Conservation (phyloP, 257 asterid genomes). For the Lantana camara region DNA sequence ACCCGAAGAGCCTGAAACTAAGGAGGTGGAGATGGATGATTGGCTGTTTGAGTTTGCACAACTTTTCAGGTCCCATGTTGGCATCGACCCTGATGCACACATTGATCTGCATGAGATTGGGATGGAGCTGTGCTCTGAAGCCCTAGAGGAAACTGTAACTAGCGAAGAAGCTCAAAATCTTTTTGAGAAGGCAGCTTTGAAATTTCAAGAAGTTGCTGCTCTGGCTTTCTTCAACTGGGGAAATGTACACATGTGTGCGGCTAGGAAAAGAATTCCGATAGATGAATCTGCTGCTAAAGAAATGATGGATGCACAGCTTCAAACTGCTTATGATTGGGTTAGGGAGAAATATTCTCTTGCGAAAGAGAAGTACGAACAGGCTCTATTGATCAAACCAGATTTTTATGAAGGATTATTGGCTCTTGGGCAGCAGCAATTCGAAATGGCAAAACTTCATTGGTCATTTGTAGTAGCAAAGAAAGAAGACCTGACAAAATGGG, state of each 20-base stretch:
- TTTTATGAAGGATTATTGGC: slow-evolving; percentile 67
- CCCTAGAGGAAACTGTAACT: slow-evolving; percentile 65
- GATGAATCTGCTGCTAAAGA: slow-evolving; percentile 62
- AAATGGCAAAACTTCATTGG: slow-evolving; percentile 79
- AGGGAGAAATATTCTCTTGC: slow-evolving; percentile 62
- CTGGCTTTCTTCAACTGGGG: slow-evolving; percentile 77
- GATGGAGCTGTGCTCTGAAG: slow-evolving; percentile 74
- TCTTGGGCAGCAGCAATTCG: slow-evolving; percentile 71
- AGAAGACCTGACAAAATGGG: slow-evolving; percentile 55
- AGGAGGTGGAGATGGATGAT: slow-evolving; percentile 76
- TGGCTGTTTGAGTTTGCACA: slow-evolving; percentile 79
- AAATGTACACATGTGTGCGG: slow-evolving; percentile 73
- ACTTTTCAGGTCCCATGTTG: slow-evolving; percentile 64
- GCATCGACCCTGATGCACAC: slow-evolving; percentile 71
- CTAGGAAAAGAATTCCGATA: slow-evolving; percentile 66
- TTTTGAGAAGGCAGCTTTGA: slow-evolving; percentile 58
- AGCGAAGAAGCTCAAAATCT: slow-evolving; percentile 68
- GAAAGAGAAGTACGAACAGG: slow-evolving; percentile 60
- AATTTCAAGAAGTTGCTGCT: slow-evolving; percentile 69
- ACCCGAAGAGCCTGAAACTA: slow-evolving; percentile 46
- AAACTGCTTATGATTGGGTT: slow-evolving; percentile 63
- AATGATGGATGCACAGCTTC: slow-evolving; percentile 52
- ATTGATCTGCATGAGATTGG: slow-evolving; percentile 73
- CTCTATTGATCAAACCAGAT: slow-evolving; percentile 55
- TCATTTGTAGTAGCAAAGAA: slow-evolving; percentile 52